Base-by-base conservation (phyloP, 371 early-diverging fungal species). In the Apophysomyces ossiformis region DNA sequence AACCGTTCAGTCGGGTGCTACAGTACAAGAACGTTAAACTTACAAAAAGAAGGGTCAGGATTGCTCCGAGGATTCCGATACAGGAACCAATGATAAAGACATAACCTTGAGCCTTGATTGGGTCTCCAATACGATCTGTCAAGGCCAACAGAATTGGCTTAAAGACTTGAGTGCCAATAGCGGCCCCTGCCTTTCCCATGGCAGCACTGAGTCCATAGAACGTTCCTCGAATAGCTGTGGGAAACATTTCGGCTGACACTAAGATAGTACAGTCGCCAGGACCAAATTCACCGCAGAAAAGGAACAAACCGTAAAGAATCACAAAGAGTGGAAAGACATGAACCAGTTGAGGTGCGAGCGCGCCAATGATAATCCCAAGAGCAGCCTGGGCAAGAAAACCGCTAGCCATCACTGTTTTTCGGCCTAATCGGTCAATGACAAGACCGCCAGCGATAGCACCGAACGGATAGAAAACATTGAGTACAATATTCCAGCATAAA, bases 221-320 rank as follows among this genome's bases (percentile, higher is more conserved):
- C 26, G 82, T 82, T n/a, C 86, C 86, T 58, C 86, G 82, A 46
- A 86, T 78, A 18, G 85, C 83, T n/a, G 86, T 86, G 13, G 85
- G 85, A 69, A 81, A 86, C 46, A 81, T 72, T 76, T 86, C 85
- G 35, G 81, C 77, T 12, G 85, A 75, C 57, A 83, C 78, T 38
- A 82, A 71, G 41, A 80, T 79, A 15, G 81, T 75, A 69, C 80
- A 80, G 41, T 82, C 80, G 63, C 87, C 87, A 45, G 86, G 86
- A 58, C 87, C 87, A 61, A 85, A 82, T 67, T 87, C 84, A 54
- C 84, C 84, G 61, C 81, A 76, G 61, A 76, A 73, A 67, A 87
- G 75, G 58, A 85, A 87, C 60, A 86, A 60, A 60, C 87, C 87
- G 54, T 87, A 87, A 32, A 85, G 69, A 37, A 86, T 72, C 32